Conservation (phyloP, 192 early-diverging fungal species). For the Umbelopsis sp. region DNA sequence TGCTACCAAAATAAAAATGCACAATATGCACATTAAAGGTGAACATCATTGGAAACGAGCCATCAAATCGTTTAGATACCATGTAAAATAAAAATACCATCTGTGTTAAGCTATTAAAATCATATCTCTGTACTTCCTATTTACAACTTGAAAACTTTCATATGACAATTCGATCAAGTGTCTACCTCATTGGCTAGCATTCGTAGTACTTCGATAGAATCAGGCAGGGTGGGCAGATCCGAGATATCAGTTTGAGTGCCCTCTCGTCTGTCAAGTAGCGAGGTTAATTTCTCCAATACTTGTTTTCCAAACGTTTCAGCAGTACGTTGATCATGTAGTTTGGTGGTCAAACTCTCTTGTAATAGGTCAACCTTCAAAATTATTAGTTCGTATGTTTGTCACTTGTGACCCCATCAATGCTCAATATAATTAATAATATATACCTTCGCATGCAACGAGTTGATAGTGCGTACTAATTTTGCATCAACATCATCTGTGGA, state of each 20-base stretch:
- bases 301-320: background rate
- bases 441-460: constrained; percentile 11
- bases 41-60: too few relatives aligned
- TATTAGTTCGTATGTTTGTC: background rate
- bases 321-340: background rate
- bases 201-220: background rate
- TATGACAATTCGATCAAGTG: background rate
- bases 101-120: too few relatives aligned
- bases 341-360: constrained; percentile 1
- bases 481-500: constrained; percentile 5
- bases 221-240: background rate
- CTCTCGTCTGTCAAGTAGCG: background rate
- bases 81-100: too few relatives aligned
- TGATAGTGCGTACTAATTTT: background rate
- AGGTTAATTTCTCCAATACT: background rate
- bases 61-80: too few relatives aligned
- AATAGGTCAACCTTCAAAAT: background rate
- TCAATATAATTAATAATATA: background rate
- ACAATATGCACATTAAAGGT: too few relatives aligned
- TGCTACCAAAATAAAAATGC: too few relatives aligned
- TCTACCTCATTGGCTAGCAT: background rate
- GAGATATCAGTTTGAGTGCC: background rate
- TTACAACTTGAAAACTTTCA: background rate
- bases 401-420: background rate
- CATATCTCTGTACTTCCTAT: background rate